Percentiles rank a stretch among this genome's conserved stretches.
Conservation (phyloP, 1,139 yeast species). For the Meyerozyma athensensis region DNA sequence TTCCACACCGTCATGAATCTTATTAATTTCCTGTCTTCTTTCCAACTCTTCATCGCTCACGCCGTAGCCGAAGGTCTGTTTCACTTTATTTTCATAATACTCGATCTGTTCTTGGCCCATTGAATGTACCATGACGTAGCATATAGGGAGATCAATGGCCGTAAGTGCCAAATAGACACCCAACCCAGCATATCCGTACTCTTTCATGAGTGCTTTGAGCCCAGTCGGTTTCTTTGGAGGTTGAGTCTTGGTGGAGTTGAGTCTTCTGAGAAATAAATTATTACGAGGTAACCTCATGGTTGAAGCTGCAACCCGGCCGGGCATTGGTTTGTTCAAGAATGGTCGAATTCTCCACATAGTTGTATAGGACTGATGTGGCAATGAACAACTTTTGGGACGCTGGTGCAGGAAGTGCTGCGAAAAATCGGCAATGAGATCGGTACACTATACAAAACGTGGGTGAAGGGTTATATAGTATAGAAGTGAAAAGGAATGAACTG, state of each 20-base stretch:
- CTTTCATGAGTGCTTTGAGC: constrained; percentile 67
- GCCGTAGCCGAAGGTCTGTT: constrained; percentile 58
- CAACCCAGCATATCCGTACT: constrained; percentile 88
- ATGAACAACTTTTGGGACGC: not conserved
- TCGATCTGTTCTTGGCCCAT: constrained; percentile 78
- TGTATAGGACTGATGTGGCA: not conserved
- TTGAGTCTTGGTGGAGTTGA: constrained; percentile 19
- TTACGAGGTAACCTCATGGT: not conserved
- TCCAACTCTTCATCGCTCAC: constrained; percentile 36
- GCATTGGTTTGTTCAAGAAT: not conserved
- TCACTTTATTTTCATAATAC: constrained; percentile 56
- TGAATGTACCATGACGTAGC: constrained; percentile 78
- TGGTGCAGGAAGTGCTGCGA: not conserved
- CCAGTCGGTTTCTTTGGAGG: constrained; percentile 38
- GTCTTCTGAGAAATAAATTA: constrained; percentile 12
- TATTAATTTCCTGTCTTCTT: constrained; percentile 28
- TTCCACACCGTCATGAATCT: constrained; percentile 21
- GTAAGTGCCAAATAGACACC: constrained; percentile 76
- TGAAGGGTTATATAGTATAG: no score
- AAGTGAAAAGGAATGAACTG: no score
- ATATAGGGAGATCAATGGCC: constrained; percentile 73
- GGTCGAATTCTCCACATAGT: constrained; percentile 2
- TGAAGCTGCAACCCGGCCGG: not conserved
- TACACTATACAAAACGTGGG: not conserved
- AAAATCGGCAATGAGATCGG: no score